Evolutionary conservation across 2,329 filamentous ascomycete species (phyloP).

Genomic region (Pseudopyricularia cyperi): DNA sequence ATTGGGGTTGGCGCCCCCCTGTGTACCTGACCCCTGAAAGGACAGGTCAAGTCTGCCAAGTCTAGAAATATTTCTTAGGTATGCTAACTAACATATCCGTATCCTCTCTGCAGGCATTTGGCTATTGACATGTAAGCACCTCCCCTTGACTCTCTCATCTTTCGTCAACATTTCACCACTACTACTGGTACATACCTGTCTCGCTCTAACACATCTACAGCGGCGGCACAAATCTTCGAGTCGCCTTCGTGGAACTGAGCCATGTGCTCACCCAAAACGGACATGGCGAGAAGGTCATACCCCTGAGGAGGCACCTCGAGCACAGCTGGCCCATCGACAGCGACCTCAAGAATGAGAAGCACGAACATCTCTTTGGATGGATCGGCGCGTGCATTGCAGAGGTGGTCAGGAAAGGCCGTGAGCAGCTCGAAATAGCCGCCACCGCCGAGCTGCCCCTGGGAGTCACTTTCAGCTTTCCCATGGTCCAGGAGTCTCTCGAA

Average conservation of each 20-base stretch:
- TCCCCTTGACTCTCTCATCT: not conserved
- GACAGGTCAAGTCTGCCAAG: not conserved
- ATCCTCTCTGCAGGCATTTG: constrained; percentile 34
- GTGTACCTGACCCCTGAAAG: too few species aligned
- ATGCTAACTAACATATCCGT: not conserved
- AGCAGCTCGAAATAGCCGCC: constrained; percentile 24
- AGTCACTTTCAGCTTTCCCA: constrained; percentile 60
- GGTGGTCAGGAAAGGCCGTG: constrained; percentile 49
- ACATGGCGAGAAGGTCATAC: constrained; percentile 8
- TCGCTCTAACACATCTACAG: constrained; percentile 20
- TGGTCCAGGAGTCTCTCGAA: constrained; percentile 49
- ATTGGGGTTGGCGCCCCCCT: too few species aligned
- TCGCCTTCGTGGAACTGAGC: constrained; percentile 52
- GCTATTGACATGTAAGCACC: constrained; percentile 52
- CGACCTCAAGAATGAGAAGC: constrained; percentile 59
- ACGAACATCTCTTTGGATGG: constrained; percentile 67
- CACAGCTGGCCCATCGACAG: constrained; percentile 63
- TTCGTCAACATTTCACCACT: not conserved
- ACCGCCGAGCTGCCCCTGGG: constrained; percentile 45
- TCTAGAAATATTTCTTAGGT: not conserved
- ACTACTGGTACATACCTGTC: not conserved
- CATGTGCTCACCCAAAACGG: constrained; percentile 7
- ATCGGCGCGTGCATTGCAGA: constrained; percentile 66
- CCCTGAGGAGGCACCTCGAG: constrained; percentile 48
- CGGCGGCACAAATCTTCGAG: constrained; percentile 56